Conservation (phyloP, 202 grass and related monocot genomes). For the Musa balbisiana region DNA sequence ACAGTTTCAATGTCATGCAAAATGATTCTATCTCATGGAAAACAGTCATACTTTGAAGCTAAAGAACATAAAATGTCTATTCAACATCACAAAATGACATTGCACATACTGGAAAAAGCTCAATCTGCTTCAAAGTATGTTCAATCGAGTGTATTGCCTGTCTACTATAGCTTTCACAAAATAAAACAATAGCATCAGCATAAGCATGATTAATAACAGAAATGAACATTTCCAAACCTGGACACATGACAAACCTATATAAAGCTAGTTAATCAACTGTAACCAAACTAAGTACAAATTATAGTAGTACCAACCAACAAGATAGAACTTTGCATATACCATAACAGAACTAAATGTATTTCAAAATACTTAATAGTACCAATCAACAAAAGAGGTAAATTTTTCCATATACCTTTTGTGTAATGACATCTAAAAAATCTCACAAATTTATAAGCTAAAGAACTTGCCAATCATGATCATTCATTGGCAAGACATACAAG, state of each 20-base stretch:
- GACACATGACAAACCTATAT: background rate
- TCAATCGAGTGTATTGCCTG: background rate
- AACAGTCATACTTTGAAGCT: background rate
- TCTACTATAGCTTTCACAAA: background rate
- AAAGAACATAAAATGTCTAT: background rate
- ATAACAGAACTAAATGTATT: no score
- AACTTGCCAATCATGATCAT: background rate
- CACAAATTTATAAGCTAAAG: background rate
- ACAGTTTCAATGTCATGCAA: background rate
- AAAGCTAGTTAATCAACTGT: background rate
- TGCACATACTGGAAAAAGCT: background rate
- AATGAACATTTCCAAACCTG: background rate
- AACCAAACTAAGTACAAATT: background rate
- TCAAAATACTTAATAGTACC: no score
- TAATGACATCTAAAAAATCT: background rate
- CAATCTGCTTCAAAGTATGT: background rate
- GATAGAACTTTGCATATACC: background rate
- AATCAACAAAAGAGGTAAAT: no score
- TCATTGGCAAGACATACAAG: background rate
- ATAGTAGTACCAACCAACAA: background rate
- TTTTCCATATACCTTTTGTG: background rate
- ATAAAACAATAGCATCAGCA: background rate
- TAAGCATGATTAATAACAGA: background rate
- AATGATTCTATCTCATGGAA: background rate
- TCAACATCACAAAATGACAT: background rate